Base-by-base conservation (phyloP, 192 early-diverging fungal genomes). In the Rhizophlyctis rosea region DNA sequence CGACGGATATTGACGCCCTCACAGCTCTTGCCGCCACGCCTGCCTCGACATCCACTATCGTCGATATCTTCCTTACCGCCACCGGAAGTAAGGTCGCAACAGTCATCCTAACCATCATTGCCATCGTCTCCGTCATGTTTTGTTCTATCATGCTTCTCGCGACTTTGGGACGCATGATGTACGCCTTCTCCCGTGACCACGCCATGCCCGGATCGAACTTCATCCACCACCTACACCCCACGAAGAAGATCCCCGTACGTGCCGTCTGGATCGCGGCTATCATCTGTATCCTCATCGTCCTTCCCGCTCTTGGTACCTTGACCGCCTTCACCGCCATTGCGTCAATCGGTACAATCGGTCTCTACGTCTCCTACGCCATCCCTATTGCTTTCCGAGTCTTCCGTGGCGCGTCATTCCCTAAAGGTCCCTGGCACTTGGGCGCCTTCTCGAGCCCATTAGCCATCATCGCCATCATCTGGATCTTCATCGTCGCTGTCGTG, bases 151-250 rank as follows among this genome's bases (percentile, higher is more conserved):
- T 55, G 30, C 66, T 75, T 21, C 57, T 77, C 29, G 65, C 72
- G 11, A 69, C 78, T 48, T 76, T 76, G 67, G 73, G 73, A 27
- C 67, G 79, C 51, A 76, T 73, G 72, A 62, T 81, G 32, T 82
- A 81, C 59, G 75, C 81, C 4, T 78, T 82, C 58, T 68, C 77
- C 57, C 74, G 80, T 50, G 80, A 82, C 67, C 70, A 71, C 25
- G 75, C 71, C 24, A 65, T 82, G 34, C 77, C 81, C 30, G 55
- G 51, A 23, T 76, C 72, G 24, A 39, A 25, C 5, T 72, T 68
- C 64, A 73, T 61, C 61, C 23, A 47, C 47, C 53, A 64, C n/a
- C 56, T 81, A 23, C 65, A 82, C 72, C 14, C 33, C 18, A 55
- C 53, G 23, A 59, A 73, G 55, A 61, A 69, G 33, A 68, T 67